Evolutionary conservation across 1,284 basidiomycete genomes (phyloP), one percentile per base, ranked within the genome.

Genomic region (Rhodotorula sp.): DNA sequence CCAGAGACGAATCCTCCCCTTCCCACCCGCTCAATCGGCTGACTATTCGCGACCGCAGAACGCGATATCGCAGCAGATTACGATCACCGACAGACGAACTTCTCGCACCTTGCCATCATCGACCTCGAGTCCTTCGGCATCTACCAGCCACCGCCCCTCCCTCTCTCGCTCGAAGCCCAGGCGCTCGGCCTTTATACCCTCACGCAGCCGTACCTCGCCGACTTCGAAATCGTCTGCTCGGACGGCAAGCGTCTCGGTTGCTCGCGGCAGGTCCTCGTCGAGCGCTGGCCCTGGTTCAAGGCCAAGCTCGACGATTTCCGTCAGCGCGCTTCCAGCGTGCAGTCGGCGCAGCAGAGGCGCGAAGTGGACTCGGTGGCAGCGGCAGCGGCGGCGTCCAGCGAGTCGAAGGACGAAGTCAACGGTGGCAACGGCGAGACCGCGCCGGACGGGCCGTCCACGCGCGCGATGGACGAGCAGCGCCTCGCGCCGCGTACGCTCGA

Each of bases 241-340:
- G 95, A 98, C 80, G 92, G 92, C 1, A 86, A 92, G 64, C 86
- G 87, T 75, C 87, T 98, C 73, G 84, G 86, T 59, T 95, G 92
- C 81, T 94, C 92, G 32, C 86, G 92, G 59, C 89, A 87, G 79
- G 82, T 93, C 32, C 84, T 98, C 32, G 89, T 91, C 79, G 89
- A 91, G 51, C 86, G 94, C 21, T 98, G 96, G 96, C 88, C 90
- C 0, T 97, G 95, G 95, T 95, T 97, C 85, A 87, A 86, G 71
- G 86, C 89, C 67, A 89, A 92, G 48, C 71, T 81, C 9, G 61
- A 67, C 19, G 74, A 73, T 69, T 79, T 70, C 63, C 53, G 46
- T 54, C 36, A 48, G 19, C 62, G 67, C 41, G 69, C 67, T 44
- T 53, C 39, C 54, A 64, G 61, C n/a, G 67, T 69, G 27, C 46